A percentile compares a stretch with the other conserved stretches of the same genome.
phyloP scores from a whole-genome alignment of 768 basidiomycete species.

The Strobilomyces echinocephalus region DNA sequence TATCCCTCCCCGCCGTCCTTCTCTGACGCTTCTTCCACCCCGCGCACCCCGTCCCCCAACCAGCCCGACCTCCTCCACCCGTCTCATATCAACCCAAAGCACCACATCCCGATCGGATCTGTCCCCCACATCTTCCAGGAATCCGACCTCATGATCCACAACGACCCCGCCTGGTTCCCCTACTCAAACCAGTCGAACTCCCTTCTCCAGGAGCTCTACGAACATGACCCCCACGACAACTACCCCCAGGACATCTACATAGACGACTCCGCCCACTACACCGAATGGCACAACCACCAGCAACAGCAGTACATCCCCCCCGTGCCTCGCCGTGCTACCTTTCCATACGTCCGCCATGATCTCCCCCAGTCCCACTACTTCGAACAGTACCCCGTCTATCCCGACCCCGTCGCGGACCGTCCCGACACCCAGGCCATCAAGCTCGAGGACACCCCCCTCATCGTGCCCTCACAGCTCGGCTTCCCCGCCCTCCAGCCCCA shows the following conservation, averaged over 20 bases:
- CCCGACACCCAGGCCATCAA: constrained; percentile 44
- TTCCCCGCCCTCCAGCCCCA: constrained; percentile 31
- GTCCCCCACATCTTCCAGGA: constrained; percentile 49
- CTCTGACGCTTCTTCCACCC: constrained; percentile 62
- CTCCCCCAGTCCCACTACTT: constrained; percentile 39
- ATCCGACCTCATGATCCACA: constrained; percentile 33
- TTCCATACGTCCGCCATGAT: constrained; percentile 74
- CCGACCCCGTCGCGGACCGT: constrained; percentile 34
- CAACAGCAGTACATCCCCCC: constrained; percentile 27
- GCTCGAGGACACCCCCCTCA: constrained; percentile 56
- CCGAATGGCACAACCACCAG: constrained; percentile 27
- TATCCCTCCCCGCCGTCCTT: constrained; percentile 50
- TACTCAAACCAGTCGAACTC: constrained; percentile 41
- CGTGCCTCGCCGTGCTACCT: constrained; percentile 60
- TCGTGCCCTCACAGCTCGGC: constrained; percentile 58
- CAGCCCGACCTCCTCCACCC: constrained; percentile 32
- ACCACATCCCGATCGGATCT: constrained; percentile 36
- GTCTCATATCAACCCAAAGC: constrained; percentile 34
- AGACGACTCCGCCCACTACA: constrained; percentile 33
- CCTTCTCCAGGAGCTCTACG: constrained; percentile 70
- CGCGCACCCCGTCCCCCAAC: constrained; percentile 69
- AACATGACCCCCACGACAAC: constrained; percentile 45
- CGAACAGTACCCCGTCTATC: constrained; percentile 33
- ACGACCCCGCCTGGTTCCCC: constrained; percentile 35
- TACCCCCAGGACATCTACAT: constrained; percentile 33